Evolutionary conservation across 352 stramenopile genomes (phyloP).

Genomic region (Globisporangium heterothallicum): DNA sequence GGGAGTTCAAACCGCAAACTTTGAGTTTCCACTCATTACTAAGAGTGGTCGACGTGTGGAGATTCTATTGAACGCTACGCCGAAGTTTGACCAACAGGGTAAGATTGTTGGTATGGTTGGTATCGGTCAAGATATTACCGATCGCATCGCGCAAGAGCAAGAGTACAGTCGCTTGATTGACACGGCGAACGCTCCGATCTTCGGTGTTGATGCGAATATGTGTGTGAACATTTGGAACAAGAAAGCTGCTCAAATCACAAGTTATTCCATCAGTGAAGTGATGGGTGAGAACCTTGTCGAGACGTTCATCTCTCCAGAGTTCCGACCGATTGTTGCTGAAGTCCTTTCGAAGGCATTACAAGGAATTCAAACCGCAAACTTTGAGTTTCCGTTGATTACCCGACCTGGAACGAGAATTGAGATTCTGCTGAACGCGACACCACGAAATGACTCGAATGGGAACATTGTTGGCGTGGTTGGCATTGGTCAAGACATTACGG

Average conservation of each 20-base stretch:
- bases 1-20: slow-evolving; percentile 43
- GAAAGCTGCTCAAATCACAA: slow-evolving; percentile 85
- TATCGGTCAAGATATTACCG: slow-evolving; percentile 61
- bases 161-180: slow-evolving; percentile 57
- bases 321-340: slow-evolving; percentile 55
- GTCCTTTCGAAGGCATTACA: slow-evolving; percentile 70
- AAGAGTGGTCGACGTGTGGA: slow-evolving; percentile 60
- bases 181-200: slow-evolving; percentile 65
- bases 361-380: slow-evolving; percentile 81
- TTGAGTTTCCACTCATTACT: slow-evolving; percentile 72
- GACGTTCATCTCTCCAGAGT: slow-evolving; percentile 81
- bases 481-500: slow-evolving; percentile 82
- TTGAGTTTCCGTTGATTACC: slow-evolving; percentile 86
- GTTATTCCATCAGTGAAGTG: slow-evolving; percentile 82
- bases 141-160: slow-evolving; percentile 32
- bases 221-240: slow-evolving; percentile 89
- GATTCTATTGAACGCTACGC: slow-evolving; percentile 72
- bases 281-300: slow-evolving; percentile 81
- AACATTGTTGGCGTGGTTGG: slow-evolving; percentile 84
- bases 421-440: slow-evolving; percentile 75
- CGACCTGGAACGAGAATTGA: slow-evolving; percentile 47
- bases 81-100: slow-evolving; percentile 50
- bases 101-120: slow-evolving; percentile 64
- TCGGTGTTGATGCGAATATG: slow-evolving; percentile 54
- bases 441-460: slow-evolving; percentile 56